Base-by-base conservation (phyloP, 1,284 basidiomycete genomes). In the Microbotryum saponariae region DNA sequence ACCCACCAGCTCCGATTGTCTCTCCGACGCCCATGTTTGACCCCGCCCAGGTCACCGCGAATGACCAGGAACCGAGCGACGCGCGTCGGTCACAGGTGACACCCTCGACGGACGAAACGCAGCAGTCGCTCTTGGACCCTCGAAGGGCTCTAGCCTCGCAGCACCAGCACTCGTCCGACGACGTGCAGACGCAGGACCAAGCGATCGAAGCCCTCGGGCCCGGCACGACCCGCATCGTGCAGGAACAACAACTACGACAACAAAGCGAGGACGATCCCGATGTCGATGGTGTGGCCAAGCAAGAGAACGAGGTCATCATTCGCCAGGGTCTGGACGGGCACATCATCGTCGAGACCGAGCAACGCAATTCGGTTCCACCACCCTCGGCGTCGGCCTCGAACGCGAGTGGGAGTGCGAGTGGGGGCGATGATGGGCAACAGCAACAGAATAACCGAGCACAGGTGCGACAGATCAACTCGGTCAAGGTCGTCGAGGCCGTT, bases 281-380 rank as follows among this genome's bases (percentile, higher is more conserved):
- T 1, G 51, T 14, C 31, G 25, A 53, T 14, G 27, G n/a, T n/a
- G 27, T 33, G 7, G 57, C 27, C 25, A 20, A 23, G 51, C 44
- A 53, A 44, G 42, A 53, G 51, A 53, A 59, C 51, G 51, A 54
- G 45, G 51, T 59, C 20, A 23, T 21, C 18, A 53, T 53, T n/a
- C 21, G n/a, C 4, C 58, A 59, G 51, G 27, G 29, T 44, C 21
- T 25, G 21, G 50, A 27, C 23, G 51, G 53, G n/a, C 29, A 33
- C 31, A 27, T 50, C 37, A 10, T 20, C 27, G 31, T 58, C 23
- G 49, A 50, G 42, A 58, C 44, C 8, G 21, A 58, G 20, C 56
- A 58, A 33, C n/a, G 20, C 16, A 58, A 51, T 23, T 29, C 29
- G 25, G 29, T 29, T 25, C 25, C 49, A 16, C 37, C 37, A 42